These are phyloP conservation scores for Didymella exigua DNA, from an alignment of 2,329 filamentous ascomycete genomes.

Conservation along the genomic window DNA sequence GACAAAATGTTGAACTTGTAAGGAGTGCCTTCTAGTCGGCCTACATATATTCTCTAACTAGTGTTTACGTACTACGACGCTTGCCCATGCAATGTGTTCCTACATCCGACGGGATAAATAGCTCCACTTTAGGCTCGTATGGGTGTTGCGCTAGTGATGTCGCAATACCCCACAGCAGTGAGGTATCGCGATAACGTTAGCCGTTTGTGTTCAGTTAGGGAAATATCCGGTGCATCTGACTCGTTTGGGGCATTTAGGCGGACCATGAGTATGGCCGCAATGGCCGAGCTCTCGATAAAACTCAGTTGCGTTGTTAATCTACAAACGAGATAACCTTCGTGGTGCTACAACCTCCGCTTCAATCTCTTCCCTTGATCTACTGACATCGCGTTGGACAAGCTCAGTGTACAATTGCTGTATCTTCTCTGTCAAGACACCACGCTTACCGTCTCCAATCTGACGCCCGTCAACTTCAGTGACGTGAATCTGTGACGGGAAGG, in stretches of 20 bases:
- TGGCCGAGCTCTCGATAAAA: no score
- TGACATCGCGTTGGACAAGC: neutral
- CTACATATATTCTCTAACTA: neutral
- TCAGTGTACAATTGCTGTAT: neutral
- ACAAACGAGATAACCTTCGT: neutral
- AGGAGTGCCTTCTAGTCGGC: neutral
- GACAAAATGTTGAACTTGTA: no score
- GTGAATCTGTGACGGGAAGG: neutral
- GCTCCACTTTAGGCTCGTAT: constrained; percentile 1
- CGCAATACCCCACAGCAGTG: neutral
- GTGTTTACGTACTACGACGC: neutral
- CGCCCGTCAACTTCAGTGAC: constrained; percentile 1
- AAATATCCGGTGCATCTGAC: neutral
- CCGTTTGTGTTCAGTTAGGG: neutral
- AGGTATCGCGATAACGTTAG: neutral
- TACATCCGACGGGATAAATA: neutral
- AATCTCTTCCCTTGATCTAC: neutral
- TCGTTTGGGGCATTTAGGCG: neutral
- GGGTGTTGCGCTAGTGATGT: neutral
- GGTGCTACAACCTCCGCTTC: neutral
- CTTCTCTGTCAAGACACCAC: neutral
- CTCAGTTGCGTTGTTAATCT: neutral
- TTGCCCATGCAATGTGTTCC: neutral
- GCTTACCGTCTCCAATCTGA: constrained; percentile 3
- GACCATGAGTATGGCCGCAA: neutral